Evolutionary conservation across 1,139 yeast species (phyloP).

Genomic region (Oligophagozyma castellii): DNA sequence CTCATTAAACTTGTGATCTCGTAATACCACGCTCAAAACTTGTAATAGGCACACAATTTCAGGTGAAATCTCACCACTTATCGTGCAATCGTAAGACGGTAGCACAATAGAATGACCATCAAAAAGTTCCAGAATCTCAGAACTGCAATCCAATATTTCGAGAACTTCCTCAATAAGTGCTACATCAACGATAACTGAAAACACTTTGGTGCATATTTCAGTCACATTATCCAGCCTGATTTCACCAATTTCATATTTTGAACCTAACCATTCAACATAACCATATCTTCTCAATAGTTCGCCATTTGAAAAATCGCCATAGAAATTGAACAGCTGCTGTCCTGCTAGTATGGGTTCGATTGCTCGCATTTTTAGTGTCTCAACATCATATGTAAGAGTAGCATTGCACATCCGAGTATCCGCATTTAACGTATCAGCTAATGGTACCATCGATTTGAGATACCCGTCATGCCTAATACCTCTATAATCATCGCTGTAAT

Average conservation of each 20-base stretch:
- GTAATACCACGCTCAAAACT: conserved; percentile 21
- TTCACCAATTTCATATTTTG: conserved; percentile 74
- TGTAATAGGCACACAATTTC: conserved; percentile 45
- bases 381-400: conserved; percentile 37
- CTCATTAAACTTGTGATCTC: too few species aligned
- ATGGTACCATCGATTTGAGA: conserved; percentile 78
- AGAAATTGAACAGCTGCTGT: conserved; percentile 73
- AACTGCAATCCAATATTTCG: conserved; percentile 20
- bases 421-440: conserved; percentile 84
- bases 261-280: conserved; percentile 66
- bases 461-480: conserved; percentile 32
- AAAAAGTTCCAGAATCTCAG: conserved; percentile 26
- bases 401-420: conserved; percentile 75
- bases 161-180: conserved; percentile 18
- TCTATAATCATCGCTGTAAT: conserved; percentile 24
- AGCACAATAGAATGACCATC: conserved; percentile 39
- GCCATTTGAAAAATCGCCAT: conserved; percentile 82
- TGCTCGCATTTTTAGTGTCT: conserved; percentile 52
- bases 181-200: conserved; percentile 14
- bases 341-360: conserved; percentile 47
- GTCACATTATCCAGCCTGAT: conserved; percentile 34
- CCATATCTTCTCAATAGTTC: conserved; percentile 86
- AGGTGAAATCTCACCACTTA: conserved; percentile 40
- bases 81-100: conserved; percentile 50
- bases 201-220: conserved; percentile 11